phyloP scores from a whole-genome alignment of 225 moss, liverwort and hornwort species.

The Marchantia polymorpha region DNA sequence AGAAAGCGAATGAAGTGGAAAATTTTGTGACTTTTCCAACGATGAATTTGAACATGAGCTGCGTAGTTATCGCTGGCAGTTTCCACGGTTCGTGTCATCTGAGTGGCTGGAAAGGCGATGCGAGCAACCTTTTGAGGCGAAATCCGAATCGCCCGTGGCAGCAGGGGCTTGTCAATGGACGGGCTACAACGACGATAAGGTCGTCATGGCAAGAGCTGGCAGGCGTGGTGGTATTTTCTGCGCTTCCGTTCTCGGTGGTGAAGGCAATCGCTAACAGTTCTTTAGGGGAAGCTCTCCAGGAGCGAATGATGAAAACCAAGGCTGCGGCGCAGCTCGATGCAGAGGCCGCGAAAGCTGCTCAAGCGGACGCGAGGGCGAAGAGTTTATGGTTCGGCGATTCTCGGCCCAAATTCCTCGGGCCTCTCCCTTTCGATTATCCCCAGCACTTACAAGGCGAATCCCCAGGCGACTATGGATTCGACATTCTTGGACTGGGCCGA shows the following conservation, averaged over 20 bases:
- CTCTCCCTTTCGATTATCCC: constrained; percentile 80
- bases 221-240: constrained; percentile 90
- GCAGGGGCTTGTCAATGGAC: no score
- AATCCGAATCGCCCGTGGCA: no score
- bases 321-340: constrained; percentile 50
- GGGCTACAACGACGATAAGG: background rate
- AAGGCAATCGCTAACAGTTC: constrained; percentile 94
- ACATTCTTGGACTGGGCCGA: constrained; percentile 65
- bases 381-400: constrained; percentile 79
- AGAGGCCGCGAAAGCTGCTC: constrained; percentile 50
- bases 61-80: no score
- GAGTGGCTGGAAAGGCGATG: no score
- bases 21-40: no score
- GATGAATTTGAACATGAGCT: no score
- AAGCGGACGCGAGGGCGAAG: constrained; percentile 53
- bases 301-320: constrained; percentile 71
- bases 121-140: no score
- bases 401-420: constrained; percentile 83
- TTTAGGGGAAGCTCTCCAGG: constrained; percentile 74
- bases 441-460: constrained; percentile 71
- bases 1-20: no score
- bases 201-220: constrained; percentile 58
- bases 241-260: constrained; percentile 87
- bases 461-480: constrained; percentile 95
- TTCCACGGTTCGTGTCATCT: no score